Evolutionary conservation across 495 filamentous ascomycete genomes (phyloP).

Genomic region (Talaromyces ruber): DNA sequence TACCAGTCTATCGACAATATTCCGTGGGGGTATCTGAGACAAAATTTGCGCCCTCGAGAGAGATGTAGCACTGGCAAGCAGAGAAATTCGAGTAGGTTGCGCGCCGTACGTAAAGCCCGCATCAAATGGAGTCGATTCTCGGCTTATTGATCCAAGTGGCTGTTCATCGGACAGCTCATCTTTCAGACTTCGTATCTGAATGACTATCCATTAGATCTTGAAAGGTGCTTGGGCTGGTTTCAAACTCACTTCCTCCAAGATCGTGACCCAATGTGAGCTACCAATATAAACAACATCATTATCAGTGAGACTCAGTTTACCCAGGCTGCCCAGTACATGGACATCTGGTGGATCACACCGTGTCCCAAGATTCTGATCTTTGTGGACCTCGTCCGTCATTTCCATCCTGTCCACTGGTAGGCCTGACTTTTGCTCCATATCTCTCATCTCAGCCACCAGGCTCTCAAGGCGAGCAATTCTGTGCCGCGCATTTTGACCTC

Average conservation of each 20-base stretch:
- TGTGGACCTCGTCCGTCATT: not conserved
- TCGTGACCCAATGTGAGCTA: slow-evolving; percentile 80
- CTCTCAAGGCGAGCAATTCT: slow-evolving; percentile 5
- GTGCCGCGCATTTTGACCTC: not conserved
- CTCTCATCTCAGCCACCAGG: slow-evolving; percentile 4
- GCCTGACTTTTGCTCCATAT: not conserved
- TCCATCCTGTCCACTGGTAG: not conserved
- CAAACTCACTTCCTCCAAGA: slow-evolving; percentile 63
- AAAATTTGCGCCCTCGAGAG: slow-evolving; percentile 13
- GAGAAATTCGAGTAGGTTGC: not conserved
- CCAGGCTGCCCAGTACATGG: not conserved
- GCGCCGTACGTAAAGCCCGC: not conserved
- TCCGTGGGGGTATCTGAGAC: slow-evolving; percentile 18
- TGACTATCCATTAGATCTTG: not conserved
- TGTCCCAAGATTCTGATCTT: not conserved
- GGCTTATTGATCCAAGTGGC: not conserved
- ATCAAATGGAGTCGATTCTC: slow-evolving; percentile 1
- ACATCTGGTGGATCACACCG: not conserved
- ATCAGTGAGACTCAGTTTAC: slow-evolving; percentile 3
- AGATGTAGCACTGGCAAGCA: not conserved
- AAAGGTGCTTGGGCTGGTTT: not conserved
- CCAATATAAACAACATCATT: slow-evolving; percentile 55
- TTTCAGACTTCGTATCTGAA: slow-evolving; percentile 2
- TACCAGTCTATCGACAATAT: slow-evolving; percentile 18
- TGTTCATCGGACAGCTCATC: slow-evolving; percentile 5